These are phyloP conservation scores for Scutellaria barbata DNA, from an alignment of 257 asterid species.

Conservation along the genomic window DNA sequence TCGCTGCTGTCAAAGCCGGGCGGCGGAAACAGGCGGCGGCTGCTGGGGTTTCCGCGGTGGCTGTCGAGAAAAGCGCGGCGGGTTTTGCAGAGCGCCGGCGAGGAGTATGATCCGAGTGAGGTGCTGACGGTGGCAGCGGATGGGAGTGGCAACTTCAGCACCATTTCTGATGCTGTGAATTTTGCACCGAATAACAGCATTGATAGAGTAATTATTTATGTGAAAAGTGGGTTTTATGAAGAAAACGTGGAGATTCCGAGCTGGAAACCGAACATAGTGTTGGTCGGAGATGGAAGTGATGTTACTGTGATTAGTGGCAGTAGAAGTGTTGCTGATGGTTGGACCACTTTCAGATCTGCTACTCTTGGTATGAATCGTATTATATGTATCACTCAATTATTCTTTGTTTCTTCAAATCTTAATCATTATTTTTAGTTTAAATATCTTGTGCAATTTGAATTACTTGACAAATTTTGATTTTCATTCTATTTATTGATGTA, in stretches of 20 bases:
- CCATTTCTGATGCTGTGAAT: slow-evolving; percentile 61
- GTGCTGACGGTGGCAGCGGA: slow-evolving; percentile 73
- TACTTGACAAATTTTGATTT: no score
- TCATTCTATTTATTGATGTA: no score
- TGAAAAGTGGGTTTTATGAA: slow-evolving; percentile 67
- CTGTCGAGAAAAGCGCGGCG: slow-evolving; percentile 48
- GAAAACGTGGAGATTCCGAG: slow-evolving; percentile 85
- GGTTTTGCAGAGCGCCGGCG: slow-evolving; percentile 51
- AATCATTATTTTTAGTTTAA: no score
- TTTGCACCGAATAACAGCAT: slow-evolving; percentile 69
- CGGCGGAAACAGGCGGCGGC: slow-evolving; percentile 47
- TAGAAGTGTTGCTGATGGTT: slow-evolving; percentile 69
- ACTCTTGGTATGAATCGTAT: slow-evolving; percentile 67
- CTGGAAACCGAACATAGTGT: slow-evolving; percentile 72
- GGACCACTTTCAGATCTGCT: slow-evolving; percentile 97
- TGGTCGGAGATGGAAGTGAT: slow-evolving; percentile 83
- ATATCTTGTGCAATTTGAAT: no score
- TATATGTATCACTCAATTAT: no score
- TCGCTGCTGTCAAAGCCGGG: slow-evolving; percentile 52
- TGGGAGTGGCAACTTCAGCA: slow-evolving; percentile 72
- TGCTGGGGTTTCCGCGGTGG: slow-evolving; percentile 70
- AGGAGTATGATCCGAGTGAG: slow-evolving; percentile 48
- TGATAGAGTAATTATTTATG: slow-evolving; percentile 54
- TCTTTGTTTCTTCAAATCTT: no score
- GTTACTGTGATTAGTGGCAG: slow-evolving; percentile 61